These are phyloP conservation scores for Silene conica DNA, from an alignment of 148 eudicot species.

Conservation along the genomic window DNA sequence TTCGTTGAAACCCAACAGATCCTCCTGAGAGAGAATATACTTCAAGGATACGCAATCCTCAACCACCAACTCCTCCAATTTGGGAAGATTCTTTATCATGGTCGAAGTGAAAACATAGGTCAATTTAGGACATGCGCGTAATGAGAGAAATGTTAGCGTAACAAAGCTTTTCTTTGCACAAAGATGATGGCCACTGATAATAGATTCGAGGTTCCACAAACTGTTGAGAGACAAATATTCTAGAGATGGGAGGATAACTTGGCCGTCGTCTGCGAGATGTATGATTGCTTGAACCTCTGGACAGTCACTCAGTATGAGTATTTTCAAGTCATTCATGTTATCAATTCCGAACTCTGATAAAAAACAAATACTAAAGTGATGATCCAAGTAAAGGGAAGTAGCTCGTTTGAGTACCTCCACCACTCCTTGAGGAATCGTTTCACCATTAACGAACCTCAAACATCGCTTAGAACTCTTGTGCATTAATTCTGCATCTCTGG, in stretches of 20 bases:
- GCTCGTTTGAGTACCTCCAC: conserved; percentile 14
- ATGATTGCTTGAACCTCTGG: conserved; percentile 15
- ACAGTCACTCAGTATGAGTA: conserved; percentile 30
- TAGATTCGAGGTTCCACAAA: conserved; percentile 21
- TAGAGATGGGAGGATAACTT: conserved; percentile 14
- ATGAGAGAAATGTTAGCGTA: conserved; percentile 17
- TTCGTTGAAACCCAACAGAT: not conserved
- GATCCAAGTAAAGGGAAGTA: conserved; percentile 34
- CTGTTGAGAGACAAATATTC: conserved; percentile 20
- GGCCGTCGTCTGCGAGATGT: not conserved
- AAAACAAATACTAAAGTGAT: conserved; percentile 21
- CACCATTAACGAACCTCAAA: conserved; percentile 36
- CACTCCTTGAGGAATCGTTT: conserved; percentile 15
- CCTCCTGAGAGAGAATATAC: conserved; percentile 13
- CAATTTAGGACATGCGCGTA: conserved; percentile 30
- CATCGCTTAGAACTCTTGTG: conserved; percentile 22
- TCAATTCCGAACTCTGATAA: conserved; percentile 29
- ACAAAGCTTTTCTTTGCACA: conserved; percentile 17
- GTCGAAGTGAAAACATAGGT: conserved; percentile 16
- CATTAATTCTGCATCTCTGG: conserved; percentile 16
- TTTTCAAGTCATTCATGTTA: conserved; percentile 9
- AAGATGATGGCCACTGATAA: conserved; percentile 8
- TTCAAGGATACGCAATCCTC: conserved; percentile 28
- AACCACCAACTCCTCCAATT: conserved; percentile 27
- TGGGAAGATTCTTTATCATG: conserved; percentile 18